Conservation (phyloP, 495 filamentous ascomycete species). For the Bathelium albidoporum region DNA sequence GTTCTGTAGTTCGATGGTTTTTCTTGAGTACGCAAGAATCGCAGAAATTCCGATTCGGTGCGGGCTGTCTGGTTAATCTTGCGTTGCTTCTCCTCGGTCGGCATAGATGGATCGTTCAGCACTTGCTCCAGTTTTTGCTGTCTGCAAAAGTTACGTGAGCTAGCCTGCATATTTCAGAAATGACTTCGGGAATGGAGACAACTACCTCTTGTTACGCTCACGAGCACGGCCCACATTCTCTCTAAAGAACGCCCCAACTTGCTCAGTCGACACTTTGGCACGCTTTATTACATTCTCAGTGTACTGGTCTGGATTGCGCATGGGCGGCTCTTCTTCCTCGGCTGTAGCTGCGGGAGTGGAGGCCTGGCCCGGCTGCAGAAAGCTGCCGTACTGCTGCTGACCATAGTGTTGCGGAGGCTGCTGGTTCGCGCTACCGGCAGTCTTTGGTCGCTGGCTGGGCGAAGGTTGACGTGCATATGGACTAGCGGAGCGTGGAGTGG, state of each 20-base stretch:
- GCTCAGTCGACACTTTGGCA: conserved; percentile 36
- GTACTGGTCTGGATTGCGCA: conserved; percentile 30
- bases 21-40: conserved; percentile 88
- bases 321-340: conserved; percentile 32
- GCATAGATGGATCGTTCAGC: conserved; percentile 60
- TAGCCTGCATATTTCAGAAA: neutral
- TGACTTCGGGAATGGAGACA: conserved; percentile 8
- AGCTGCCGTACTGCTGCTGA: conserved; percentile 50
- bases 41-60: conserved; percentile 82
- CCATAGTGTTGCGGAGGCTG: conserved; percentile 18
- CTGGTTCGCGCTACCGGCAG: conserved; percentile 48
- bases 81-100: conserved; percentile 63
- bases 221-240: conserved; percentile 87
- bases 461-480: conserved; percentile 62
- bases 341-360: conserved; percentile 19
- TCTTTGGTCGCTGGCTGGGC: conserved; percentile 65
- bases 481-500: conserved; percentile 50
- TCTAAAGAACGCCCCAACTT: conserved; percentile 86
- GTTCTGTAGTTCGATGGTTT: conserved; percentile 87
- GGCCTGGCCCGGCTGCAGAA: conserved; percentile 38
- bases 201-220: conserved; percentile 82
- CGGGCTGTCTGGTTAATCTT: conserved; percentile 67
- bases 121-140: conserved; percentile 61
- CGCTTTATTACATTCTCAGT: conserved; percentile 29
- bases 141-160: neutral